Percentiles rank a stretch among this genome's conserved stretches.
Evolutionary conservation across 2,329 filamentous ascomycete species (phyloP).

Genomic region (Massarina eburnea): DNA sequence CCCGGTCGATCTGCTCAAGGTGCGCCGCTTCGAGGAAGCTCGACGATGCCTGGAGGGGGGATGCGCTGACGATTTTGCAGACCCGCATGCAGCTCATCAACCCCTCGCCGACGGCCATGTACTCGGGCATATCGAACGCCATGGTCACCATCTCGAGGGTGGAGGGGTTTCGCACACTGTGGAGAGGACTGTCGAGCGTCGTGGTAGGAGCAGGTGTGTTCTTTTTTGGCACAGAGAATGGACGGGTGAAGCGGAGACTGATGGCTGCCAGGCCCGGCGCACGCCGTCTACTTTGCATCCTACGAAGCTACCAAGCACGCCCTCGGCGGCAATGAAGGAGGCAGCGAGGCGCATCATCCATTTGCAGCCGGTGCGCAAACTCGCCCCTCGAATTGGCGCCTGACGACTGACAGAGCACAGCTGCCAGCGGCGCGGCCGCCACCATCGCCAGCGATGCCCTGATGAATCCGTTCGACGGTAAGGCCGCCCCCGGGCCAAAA

Average conservation of each 20-base stretch:
- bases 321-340: slow-evolving; percentile 87
- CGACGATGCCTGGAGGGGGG: slow-evolving; percentile 1
- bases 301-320: slow-evolving; percentile 97
- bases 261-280: slow-evolving; percentile 73
- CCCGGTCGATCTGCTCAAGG: slow-evolving; percentile 96
- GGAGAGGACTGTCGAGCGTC: slow-evolving; percentile 95
- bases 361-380: slow-evolving; percentile 75
- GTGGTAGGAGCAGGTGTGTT: slow-evolving; percentile 83
- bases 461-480: slow-evolving; percentile 99
- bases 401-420: slow-evolving; percentile 55
- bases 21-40: slow-evolving; percentile 46
- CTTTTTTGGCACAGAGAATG: neutral
- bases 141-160: slow-evolving; percentile 88
- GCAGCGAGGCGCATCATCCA: slow-evolving; percentile 86
- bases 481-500: slow-evolving; percentile 29
- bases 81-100: slow-evolving; percentile 98
- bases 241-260: slow-evolving; percentile 16
- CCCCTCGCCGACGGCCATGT: slow-evolving; percentile 76
- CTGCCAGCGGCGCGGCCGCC: slow-evolving; percentile 87
- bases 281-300: slow-evolving; percentile 97
- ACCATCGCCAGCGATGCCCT: slow-evolving; percentile 97
- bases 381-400: neutral
- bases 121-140: slow-evolving; percentile 87
- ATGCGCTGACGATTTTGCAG: slow-evolving; percentile 53
- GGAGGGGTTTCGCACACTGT: slow-evolving; percentile 88